A percentile compares a stretch with the other conserved stretches of the same genome.
Conservation (phyloP, 345 rosid species). For the Bruguiera gymnorhiza region DNA sequence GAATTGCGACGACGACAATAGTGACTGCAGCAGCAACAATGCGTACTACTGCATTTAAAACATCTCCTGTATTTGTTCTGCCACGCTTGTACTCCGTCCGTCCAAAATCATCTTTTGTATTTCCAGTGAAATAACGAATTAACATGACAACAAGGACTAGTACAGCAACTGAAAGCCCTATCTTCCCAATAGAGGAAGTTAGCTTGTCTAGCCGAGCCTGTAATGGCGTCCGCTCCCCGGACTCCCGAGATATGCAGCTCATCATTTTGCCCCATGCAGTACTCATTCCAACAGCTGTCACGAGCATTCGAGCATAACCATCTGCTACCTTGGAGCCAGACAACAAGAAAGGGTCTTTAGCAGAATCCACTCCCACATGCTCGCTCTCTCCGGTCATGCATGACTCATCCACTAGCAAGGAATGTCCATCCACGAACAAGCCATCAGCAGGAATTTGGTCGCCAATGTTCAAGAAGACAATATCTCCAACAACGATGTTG, state of each 20-base stretch:
- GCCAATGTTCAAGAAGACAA: constrained; percentile 28
- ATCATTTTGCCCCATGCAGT: constrained; percentile 34
- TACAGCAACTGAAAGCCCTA: constrained; percentile 29
- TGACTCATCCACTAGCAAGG: constrained; percentile 27
- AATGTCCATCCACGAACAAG: constrained; percentile 26
- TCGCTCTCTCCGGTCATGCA: constrained; percentile 37
- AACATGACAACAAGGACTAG: constrained; percentile 28
- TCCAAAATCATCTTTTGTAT: constrained; percentile 17
- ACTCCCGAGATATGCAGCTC: constrained; percentile 20
- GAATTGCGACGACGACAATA: constrained; percentile 34
- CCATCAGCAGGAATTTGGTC: constrained; percentile 35
- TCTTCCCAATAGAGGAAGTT: constrained; percentile 26
- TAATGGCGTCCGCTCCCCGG: constrained; percentile 26
- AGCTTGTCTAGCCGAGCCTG: constrained; percentile 26
- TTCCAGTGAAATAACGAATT: constrained; percentile 28
- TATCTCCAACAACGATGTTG: constrained; percentile 31
- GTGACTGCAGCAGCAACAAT: constrained; percentile 34
- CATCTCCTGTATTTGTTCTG: constrained; percentile 5
- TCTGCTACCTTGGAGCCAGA: constrained; percentile 33
- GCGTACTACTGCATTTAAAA: constrained; percentile 18
- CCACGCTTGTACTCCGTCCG: constrained; percentile 11
- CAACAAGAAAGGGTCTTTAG: constrained; percentile 26
- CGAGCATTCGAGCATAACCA: constrained; percentile 27
- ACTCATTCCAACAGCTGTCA: constrained; percentile 32
- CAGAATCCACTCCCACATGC: constrained; percentile 17